These are phyloP conservation scores for Cordyceps cateniannulata DNA, from an alignment of 2,329 filamentous ascomycete genomes.

Conservation along the genomic window DNA sequence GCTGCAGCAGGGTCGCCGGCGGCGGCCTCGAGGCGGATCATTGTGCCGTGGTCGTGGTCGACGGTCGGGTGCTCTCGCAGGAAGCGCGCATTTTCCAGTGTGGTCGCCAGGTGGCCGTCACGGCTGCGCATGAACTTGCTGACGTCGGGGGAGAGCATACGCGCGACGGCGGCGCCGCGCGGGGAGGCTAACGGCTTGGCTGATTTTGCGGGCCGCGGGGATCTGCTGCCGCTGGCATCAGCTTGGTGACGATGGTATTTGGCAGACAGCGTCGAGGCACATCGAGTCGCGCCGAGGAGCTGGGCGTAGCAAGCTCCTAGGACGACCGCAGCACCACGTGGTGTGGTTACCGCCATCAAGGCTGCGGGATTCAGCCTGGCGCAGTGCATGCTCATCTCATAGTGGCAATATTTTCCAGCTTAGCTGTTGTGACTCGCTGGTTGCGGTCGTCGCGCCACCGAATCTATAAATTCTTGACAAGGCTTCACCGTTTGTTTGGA, in stretches of 20 bases:
- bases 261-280: neutral
- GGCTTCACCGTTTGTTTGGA: neutral
- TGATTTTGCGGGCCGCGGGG: neutral
- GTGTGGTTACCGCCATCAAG: neutral
- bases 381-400: slow-evolving; percentile 6
- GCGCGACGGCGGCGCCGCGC: neutral
- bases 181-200: neutral
- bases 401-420: neutral
- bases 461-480: neutral
- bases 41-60: slow-evolving; percentile 11
- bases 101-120: slow-evolving; percentile 5
- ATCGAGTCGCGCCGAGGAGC: neutral
- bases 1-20: neutral
- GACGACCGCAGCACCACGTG: neutral
- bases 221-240: neutral
- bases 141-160: slow-evolving; percentile 1
- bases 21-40: neutral
- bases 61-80: slow-evolving; percentile 10
- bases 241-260: neutral
- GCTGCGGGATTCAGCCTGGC: slow-evolving; percentile 2
- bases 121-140: slow-evolving; percentile 2
- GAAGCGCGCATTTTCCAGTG: slow-evolving; percentile 17
- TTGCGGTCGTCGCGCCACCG: neutral
- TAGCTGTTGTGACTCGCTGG: neutral
- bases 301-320: neutral